These are phyloP conservation scores for Hammondia hammondi DNA, from an alignment of 169 alveolate genomes.

Conservation along the genomic window DNA sequence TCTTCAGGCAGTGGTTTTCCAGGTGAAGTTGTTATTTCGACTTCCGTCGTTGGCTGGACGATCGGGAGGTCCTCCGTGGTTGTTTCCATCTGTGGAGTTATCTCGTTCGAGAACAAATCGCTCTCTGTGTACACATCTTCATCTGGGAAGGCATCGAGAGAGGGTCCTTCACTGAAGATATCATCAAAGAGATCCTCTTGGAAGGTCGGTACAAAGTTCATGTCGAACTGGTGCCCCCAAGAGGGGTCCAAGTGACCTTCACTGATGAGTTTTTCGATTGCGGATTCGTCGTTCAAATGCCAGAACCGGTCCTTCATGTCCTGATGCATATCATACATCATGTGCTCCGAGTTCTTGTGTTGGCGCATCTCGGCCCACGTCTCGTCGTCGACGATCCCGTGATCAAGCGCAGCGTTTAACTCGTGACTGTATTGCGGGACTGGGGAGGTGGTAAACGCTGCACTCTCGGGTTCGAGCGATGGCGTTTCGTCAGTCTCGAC, in stretches of 20 bases:
- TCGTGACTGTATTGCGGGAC: not conserved
- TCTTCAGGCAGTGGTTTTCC: too few species aligned
- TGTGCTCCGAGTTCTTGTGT: not conserved
- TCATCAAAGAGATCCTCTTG: not conserved
- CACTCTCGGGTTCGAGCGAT: not conserved
- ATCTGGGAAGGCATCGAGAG: not conserved
- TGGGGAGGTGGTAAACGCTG: not conserved
- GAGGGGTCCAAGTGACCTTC: not conserved
- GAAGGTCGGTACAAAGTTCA: not conserved
- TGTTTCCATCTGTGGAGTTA: too few species aligned
- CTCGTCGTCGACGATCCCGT: not conserved
- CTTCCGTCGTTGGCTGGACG: too few species aligned
- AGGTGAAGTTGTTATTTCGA: too few species aligned
- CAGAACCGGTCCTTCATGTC: conserved; percentile 15
- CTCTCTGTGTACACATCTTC: not conserved
- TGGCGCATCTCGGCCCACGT: not conserved
- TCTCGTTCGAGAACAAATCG: too few species aligned
- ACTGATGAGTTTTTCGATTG: not conserved
- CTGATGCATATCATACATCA: not conserved
- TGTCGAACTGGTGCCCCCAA: not conserved
- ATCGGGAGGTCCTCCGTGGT: too few species aligned
- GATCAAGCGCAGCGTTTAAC: not conserved
- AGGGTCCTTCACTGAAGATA: not conserved
- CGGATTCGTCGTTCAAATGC: not conserved
- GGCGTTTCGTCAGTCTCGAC: not conserved